Conservation (phyloP, 2,329 filamentous ascomycete species). For the Fusarium oligoseptatum region DNA sequence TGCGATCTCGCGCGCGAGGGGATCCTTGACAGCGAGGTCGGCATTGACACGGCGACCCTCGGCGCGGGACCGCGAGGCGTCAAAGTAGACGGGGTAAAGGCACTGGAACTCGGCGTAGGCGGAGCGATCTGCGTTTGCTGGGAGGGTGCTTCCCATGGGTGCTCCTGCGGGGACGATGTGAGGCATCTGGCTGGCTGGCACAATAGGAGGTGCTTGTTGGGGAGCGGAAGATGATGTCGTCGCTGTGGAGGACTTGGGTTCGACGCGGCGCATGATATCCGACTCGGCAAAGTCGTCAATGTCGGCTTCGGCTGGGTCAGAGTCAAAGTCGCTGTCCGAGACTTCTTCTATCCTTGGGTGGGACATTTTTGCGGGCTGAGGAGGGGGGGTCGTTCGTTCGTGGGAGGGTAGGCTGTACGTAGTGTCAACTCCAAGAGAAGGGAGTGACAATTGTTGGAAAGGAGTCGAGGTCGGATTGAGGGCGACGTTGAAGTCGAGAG, state of each 20-base stretch:
- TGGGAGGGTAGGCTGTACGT: not conserved
- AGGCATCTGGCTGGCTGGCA: conserved; percentile 45
- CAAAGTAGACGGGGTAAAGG: conserved; percentile 97
- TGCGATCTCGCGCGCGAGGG: conserved; percentile 89
- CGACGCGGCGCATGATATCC: conserved; percentile 67
- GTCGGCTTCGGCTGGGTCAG: conserved; percentile 90
- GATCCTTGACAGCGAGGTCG: conserved; percentile 82
- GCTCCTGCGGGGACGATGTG: conserved; percentile 48
- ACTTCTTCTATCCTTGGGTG: conserved; percentile 94
- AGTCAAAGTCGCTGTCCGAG: conserved; percentile 81
- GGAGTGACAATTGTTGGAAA: not conserved
- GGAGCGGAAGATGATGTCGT: conserved; percentile 34
- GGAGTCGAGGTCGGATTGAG: conserved; percentile 16
- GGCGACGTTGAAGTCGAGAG: not conserved
- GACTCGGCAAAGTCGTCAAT: conserved; percentile 74
- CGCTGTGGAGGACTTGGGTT: conserved; percentile 47
- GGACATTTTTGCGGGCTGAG: conserved; percentile 69
- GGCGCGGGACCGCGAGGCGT: conserved; percentile 78
- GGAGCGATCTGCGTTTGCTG: conserved; percentile 61
- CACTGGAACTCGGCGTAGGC: conserved; percentile 84
- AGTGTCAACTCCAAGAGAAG: not conserved
- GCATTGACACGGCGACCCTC: conserved; percentile 84
- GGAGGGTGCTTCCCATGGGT: conserved; percentile 45
- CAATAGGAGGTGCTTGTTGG: conserved; percentile 41
- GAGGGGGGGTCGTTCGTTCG: not conserved